Evolutionary conservation across 176 grass and related monocot genomes (phyloP), one percentile per base, ranked within the genome.

Genomic region (Oryza longistaminata): DNA sequence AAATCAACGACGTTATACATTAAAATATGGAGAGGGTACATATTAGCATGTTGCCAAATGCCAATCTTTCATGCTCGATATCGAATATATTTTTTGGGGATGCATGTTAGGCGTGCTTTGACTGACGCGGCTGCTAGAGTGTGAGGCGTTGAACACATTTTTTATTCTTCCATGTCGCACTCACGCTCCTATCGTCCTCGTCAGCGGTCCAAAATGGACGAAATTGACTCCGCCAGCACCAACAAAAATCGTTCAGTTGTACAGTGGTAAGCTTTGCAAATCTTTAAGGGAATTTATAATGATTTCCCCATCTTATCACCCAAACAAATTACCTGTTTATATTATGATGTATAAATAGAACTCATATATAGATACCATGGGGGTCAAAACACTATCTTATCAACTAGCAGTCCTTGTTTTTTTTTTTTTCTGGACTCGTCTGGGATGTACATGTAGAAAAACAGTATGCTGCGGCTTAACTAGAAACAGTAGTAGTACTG

Each of bases 41-140:
- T 27, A 19, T 10, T 39, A 43, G 22, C 10, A 12, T 33, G 65
- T 19, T 39, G 37, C 37, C 37, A 39, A 39, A 39, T 69, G 33
- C 7, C 7, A 34, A 2, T 53, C 19, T 6, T 6, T 34, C 31
- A 34, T 24, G 65, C 15, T 10, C 7, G 2, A 0, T 39, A 39
- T 39, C 37, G 7, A n/a, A 39, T 25, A 4, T 73, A 19, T 65
- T 42, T 73, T 52, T 5, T 1, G 44, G 44, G 31, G 31, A 74
- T 81, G 60, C 77, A 66, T 42, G 84, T 80, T 87, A 58, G 44
- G 68, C 21, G 68, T 49, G 69, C 19, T 86, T 73, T 66, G 84
- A 79, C 26, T 60, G 17, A 64, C 34, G 67, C 46, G 67, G 40
- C 72, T 75, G 82, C 68, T 60, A 60, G 19, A n/a, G 19, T 60